These are phyloP conservation scores for Mimosa pudica DNA, from an alignment of 306 rosid species.

Conservation along the genomic window DNA sequence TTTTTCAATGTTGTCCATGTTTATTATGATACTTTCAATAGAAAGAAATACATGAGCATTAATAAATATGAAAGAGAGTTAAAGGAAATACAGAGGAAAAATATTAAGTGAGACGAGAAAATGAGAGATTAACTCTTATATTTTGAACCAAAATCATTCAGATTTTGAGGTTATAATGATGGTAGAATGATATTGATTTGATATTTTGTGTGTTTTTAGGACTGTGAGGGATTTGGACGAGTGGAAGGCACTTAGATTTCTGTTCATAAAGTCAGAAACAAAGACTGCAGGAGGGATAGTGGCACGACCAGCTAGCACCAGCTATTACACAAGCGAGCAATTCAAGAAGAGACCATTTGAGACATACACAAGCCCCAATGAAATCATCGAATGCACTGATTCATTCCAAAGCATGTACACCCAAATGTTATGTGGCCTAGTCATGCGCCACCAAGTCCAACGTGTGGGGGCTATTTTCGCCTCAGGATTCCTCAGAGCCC, in stretches of 20 bases:
- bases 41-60: no score
- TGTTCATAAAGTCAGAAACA: conserved; percentile 66
- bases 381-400: conserved; percentile 68
- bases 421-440: conserved; percentile 85
- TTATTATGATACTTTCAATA: no score
- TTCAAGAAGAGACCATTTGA: conserved; percentile 67
- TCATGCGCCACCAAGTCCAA: conserved; percentile 71
- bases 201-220: conserved; percentile 30
- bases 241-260: conserved; percentile 73
- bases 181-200: no score
- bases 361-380: conserved; percentile 79
- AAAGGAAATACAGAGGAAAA: no score
- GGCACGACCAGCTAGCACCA: conserved; percentile 81
- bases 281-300: conserved; percentile 69
- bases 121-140: no score
- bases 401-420: conserved; percentile 88
- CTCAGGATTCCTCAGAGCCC: conserved; percentile 85
- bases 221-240: conserved; percentile 67
- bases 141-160: no score
- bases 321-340: conserved; percentile 77
- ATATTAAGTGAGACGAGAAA: no score
- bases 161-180: no score
- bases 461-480: conserved; percentile 84
- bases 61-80: no score
- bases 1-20: no score